Percentiles rank a stretch among this genome's conserved stretches.
Conservation (phyloP, 257 asterid genomes). For the Solanum pinnatisectum region DNA sequence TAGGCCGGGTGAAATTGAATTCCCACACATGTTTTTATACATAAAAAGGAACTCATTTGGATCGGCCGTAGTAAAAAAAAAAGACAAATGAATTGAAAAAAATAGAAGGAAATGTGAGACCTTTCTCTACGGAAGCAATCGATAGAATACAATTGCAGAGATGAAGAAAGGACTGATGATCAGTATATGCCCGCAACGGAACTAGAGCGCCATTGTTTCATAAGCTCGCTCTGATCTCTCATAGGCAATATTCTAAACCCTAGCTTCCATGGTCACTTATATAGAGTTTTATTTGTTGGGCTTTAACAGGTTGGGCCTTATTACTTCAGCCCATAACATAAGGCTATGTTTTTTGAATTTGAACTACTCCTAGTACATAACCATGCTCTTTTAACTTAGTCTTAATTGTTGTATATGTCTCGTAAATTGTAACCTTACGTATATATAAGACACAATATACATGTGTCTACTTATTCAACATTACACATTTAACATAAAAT, state of each 20-base stretch:
- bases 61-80: slow-evolving; percentile 27
- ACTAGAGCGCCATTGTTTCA: slow-evolving; percentile 30
- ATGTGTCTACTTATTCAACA: too few species aligned
- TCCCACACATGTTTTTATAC: slow-evolving; percentile 3
- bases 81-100: too few species aligned
- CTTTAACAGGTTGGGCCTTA: not conserved
- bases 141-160: not conserved
- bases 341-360: too few species aligned
- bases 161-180: slow-evolving; percentile 1
- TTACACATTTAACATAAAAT: too few species aligned
- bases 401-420: too few species aligned
- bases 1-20: slow-evolving; percentile 68
- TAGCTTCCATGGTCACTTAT: not conserved
- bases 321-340: not conserved
- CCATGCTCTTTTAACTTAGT: too few species aligned
- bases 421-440: too few species aligned
- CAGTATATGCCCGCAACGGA: slow-evolving; percentile 74
- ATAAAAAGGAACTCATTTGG: slow-evolving; percentile 55
- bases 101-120: slow-evolving; percentile 10
- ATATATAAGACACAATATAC: too few species aligned
- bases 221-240: slow-evolving; percentile 41
- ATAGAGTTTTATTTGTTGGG: not conserved
- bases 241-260: slow-evolving; percentile 41
- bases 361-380: not conserved
- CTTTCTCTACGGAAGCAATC: slow-evolving; percentile 9